Percentiles rank a stretch among this genome's conserved stretches.
These are phyloP conservation scores for Fragaria vesca DNA, from an alignment of 306 rosid genomes.

Conservation along the genomic window DNA sequence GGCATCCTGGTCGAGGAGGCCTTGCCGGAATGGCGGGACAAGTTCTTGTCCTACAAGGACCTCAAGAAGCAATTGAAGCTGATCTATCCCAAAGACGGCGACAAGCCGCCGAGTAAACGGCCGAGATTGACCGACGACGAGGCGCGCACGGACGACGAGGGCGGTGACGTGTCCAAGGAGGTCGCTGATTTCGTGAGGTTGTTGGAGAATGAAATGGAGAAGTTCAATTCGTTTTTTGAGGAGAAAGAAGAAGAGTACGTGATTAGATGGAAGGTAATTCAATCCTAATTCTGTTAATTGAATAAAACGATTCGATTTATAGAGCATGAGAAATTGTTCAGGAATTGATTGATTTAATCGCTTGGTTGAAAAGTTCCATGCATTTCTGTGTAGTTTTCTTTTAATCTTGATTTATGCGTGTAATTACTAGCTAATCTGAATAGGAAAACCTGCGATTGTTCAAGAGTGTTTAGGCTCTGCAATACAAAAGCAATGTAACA, in stretches of 20 bases:
- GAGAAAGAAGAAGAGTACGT: conserved; percentile 72
- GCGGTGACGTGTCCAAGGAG: conserved; percentile 36
- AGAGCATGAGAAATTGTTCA: background rate
- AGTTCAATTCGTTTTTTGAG: conserved; percentile 64
- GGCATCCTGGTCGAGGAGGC: conserved; percentile 69
- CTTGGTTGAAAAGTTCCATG: background rate
- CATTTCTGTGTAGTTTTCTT: background rate
- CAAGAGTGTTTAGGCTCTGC: background rate
- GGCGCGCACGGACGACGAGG: conserved; percentile 9
- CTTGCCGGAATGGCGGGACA: conserved; percentile 82
- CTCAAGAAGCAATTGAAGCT: conserved; percentile 74
- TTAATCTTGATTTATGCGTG: background rate
- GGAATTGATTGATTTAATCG: background rate
- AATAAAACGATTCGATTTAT: background rate
- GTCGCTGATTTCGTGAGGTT: conserved; percentile 53
- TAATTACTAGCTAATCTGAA: background rate
- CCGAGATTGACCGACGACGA: conserved; percentile 28
- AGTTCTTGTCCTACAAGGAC: conserved; percentile 71
- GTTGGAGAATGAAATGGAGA: conserved; percentile 66
- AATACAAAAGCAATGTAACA: background rate
- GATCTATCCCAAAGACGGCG: conserved; percentile 47
- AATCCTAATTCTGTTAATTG: background rate
- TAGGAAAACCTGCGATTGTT: background rate
- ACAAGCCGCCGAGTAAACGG: conserved; percentile 37
- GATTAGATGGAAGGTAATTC: conserved; percentile 65